Percentiles rank a stretch among this genome's conserved stretches.
These are phyloP conservation scores for Zygoascus sp. DNA, from an alignment of 1,139 yeast genomes.

Conservation along the genomic window DNA sequence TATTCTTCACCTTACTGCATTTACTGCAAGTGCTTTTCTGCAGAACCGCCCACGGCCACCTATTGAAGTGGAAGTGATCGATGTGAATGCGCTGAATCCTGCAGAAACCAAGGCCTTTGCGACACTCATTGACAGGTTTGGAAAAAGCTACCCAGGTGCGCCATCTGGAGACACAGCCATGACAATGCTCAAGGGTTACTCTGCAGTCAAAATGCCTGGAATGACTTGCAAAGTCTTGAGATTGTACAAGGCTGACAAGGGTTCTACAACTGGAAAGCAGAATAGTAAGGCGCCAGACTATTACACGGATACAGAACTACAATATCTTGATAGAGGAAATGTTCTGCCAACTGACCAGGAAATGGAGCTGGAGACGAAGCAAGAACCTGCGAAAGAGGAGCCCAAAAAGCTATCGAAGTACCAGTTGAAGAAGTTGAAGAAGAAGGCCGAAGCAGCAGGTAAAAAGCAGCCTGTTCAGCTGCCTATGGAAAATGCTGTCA, in stretches of 20 bases:
- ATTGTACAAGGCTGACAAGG: conserved; percentile 27
- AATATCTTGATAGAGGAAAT: conserved; percentile 32
- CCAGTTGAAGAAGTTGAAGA: conserved; percentile 36
- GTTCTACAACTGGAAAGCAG: no score
- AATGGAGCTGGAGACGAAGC: conserved; percentile 5
- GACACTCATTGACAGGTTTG: conserved; percentile 37
- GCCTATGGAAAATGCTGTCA: conserved; percentile 20
- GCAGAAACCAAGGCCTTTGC: conserved; percentile 40
- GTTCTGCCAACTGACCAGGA: conserved; percentile 16
- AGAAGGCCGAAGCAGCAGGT: conserved; percentile 26
- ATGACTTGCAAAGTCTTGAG: conserved; percentile 40
- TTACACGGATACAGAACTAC: conserved; percentile 33
- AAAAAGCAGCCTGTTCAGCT: conserved; percentile 18
- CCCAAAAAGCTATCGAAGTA: conserved; percentile 35
- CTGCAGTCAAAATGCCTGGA: conserved; percentile 32
- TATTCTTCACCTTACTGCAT: conserved; percentile 4
- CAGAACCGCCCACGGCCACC: conserved; percentile 26
- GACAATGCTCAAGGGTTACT: conserved; percentile 40
- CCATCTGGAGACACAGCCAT: conserved; percentile 39
- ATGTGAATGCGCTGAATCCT: conserved; percentile 31
- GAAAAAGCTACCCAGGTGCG: conserved; percentile 37
- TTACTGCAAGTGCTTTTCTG: conserved; percentile 7
- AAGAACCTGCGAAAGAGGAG: background rate
- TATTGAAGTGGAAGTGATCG: conserved; percentile 37
- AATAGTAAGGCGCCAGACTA: background rate